These are phyloP conservation scores for Lentithecium fluviatile DNA, from an alignment of 495 filamentous ascomycete genomes.

Conservation along the genomic window DNA sequence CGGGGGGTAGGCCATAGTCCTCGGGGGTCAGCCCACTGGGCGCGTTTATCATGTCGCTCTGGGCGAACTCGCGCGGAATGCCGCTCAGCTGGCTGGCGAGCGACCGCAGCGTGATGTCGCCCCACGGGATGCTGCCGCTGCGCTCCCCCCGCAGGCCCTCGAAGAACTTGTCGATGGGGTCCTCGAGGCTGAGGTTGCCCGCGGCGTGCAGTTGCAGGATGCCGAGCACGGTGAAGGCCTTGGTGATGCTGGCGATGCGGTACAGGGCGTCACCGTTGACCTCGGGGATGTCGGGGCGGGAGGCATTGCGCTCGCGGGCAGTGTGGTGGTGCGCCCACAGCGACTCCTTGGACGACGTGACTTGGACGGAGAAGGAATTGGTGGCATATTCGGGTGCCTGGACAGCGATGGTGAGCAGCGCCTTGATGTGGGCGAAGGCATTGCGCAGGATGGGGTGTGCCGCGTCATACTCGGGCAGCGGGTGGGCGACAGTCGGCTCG, in stretches of 20 bases:
- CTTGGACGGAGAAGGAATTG: conserved; percentile 39
- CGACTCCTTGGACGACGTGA: conserved; percentile 39
- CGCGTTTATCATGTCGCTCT: conserved; percentile 34
- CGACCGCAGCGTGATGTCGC: conserved; percentile 42
- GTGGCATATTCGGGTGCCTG: conserved; percentile 23
- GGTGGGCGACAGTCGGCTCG: conserved; percentile 25
- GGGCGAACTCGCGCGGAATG: conserved; percentile 39
- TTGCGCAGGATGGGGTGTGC: conserved; percentile 7
- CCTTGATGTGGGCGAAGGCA: conserved; percentile 22
- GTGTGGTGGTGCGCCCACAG: conserved; percentile 42
- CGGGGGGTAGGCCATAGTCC: conserved; percentile 38
- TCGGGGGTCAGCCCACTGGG: neutral
- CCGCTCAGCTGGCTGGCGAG: conserved; percentile 44
- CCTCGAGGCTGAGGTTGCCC: conserved; percentile 42
- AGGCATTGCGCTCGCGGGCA: conserved; percentile 35
- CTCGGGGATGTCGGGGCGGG: conserved; percentile 31
- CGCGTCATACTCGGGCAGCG: conserved; percentile 19
- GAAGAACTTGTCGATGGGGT: conserved; percentile 38
- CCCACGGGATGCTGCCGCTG: conserved; percentile 38
- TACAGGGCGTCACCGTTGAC: conserved; percentile 41
- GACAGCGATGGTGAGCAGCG: neutral
- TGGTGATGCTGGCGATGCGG: conserved; percentile 44
- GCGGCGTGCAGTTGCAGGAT: conserved; percentile 41
- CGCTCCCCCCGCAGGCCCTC: conserved; percentile 30
- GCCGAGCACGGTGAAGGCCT: conserved; percentile 42